Conservation (phyloP, 2,329 filamentous ascomycete genomes). For the Colletotrichum shisoi region DNA sequence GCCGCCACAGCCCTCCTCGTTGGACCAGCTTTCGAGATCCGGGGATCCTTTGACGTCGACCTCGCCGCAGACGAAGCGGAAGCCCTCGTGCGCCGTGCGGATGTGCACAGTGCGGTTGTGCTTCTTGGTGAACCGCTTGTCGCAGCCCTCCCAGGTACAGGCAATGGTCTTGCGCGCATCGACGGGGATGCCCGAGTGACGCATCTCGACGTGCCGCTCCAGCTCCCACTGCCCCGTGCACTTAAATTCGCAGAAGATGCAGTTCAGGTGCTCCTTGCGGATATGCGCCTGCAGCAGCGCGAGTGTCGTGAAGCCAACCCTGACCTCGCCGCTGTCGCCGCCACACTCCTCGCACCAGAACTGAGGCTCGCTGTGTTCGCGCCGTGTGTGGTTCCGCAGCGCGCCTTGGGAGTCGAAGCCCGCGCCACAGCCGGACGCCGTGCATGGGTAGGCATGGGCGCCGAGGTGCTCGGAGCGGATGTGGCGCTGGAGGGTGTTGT, state of each 20-base stretch:
- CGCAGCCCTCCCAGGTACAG: constrained; percentile 74
- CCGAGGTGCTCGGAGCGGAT: constrained; percentile 78
- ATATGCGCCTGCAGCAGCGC: constrained; percentile 77
- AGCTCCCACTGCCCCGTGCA: constrained; percentile 73
- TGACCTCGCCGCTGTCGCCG: constrained; percentile 52
- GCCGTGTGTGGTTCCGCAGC: constrained; percentile 74
- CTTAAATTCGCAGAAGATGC: constrained; percentile 74
- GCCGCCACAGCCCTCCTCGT: constrained; percentile 74
- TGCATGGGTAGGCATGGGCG: constrained; percentile 75
- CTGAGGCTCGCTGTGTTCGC: constrained; percentile 72
- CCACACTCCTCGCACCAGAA: constrained; percentile 81
- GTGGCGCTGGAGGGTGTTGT: constrained; percentile 84
- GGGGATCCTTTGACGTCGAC: constrained; percentile 66
- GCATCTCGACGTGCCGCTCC: constrained; percentile 78
- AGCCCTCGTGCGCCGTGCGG: constrained; percentile 76
- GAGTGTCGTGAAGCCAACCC: constrained; percentile 74
- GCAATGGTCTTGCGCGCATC: constrained; percentile 70
- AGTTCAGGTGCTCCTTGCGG: constrained; percentile 75
- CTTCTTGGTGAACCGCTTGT: constrained; percentile 79
- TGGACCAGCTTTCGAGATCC: constrained; percentile 70
- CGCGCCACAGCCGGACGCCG: constrained; percentile 65
- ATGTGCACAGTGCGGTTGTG: constrained; percentile 86
- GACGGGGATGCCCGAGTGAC: constrained; percentile 71
- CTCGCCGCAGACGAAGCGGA: constrained; percentile 80
- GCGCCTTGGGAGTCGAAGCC: constrained; percentile 78